These are phyloP conservation scores for Boletus smithii DNA, from an alignment of 1,284 basidiomycete species.

Conservation along the genomic window DNA sequence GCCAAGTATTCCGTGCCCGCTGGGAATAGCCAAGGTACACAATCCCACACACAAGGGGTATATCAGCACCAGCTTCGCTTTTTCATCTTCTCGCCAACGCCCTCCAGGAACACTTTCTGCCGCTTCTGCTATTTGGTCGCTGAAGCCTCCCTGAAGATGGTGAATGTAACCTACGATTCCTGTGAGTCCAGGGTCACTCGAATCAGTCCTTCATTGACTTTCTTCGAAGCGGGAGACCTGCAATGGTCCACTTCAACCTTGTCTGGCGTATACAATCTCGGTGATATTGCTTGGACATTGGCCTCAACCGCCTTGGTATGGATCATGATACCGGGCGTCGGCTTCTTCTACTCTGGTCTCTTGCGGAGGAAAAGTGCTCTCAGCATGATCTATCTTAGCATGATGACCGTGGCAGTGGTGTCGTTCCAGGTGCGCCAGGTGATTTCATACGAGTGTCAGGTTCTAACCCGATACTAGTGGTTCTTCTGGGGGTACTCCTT, in stretches of 20 bases:
- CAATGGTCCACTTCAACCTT: too few relatives aligned
- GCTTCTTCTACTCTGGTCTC: conserved; percentile 88
- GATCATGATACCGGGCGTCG: conserved; percentile 91
- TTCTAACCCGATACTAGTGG: conserved; percentile 42
- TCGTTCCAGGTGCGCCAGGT: conserved; percentile 61
- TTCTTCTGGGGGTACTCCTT: conserved; percentile 76
- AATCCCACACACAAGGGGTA: conserved; percentile 25
- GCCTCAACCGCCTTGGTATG: conserved; percentile 75
- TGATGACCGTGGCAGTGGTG: conserved; percentile 74
- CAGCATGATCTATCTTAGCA: conserved; percentile 85
- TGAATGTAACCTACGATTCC: conserved; percentile 38
- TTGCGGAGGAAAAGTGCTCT: conserved; percentile 87
- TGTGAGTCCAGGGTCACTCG: conserved; percentile 23
- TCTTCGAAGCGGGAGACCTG: conserved; percentile 40
- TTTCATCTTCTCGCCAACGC: background rate
- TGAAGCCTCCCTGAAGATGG: conserved; percentile 27
- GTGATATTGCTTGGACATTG: conserved; percentile 80
- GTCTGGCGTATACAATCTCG: conserved; percentile 67
- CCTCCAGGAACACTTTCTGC: background rate
- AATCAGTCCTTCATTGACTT: conserved; percentile 1
- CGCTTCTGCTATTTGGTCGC: background rate
- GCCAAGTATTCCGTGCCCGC: conserved; percentile 12
- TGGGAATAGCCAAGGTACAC: conserved; percentile 10
- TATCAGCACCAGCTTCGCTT: conserved; percentile 15
- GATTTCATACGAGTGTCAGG: background rate